Base-by-base conservation (phyloP, 2,329 filamentous ascomycete genomes). In the Neonectria hederae region DNA sequence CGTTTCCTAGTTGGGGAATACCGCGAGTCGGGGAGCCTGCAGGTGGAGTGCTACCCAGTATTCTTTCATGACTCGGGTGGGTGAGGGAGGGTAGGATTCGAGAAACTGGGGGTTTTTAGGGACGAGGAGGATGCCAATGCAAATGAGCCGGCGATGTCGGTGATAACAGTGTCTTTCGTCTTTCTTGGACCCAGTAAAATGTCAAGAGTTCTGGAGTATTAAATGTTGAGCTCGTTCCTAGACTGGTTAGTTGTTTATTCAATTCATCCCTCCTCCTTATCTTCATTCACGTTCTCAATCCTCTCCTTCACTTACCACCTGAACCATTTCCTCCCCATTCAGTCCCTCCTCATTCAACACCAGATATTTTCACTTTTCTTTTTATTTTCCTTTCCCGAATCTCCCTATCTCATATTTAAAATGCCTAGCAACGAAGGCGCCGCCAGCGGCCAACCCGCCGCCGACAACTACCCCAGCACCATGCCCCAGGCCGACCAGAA, bases 401-500 rank as follows among this genome's bases (percentile, higher is more conserved):
- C 17, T 35, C 26, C 4, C 24, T 4, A 38, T 24, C 5, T 40
- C 35, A 38, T 24, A 30, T 13, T 10, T 43, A 51, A 51, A 35
- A 61, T 61, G 59, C 52, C 59, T 49, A 59, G 48, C 17, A 59
- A 65, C 38, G 61, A 54, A 4, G 52, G 42, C 24, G 40, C 17
- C 48, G 40, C 35, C 56, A 51, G 19, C 38, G 43, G 42, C 19
- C 40, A 56, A 43, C 17, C 53, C 35, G 46, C 11, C 17, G 21
- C 57, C 24, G 55, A 65, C 46, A 65, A 62, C 69, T 73, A 69
- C 59, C 68, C 73, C 35, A 76, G 70, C 68, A 80, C 79, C 3
- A 67, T 78, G 4, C 79, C 79, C 19, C 69, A 70, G 7, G 67
- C 74, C 19, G 67, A 69, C 55, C 77, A 79, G 62, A 74, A 80